Percentiles rank a stretch among this genome's conserved stretches.
These are phyloP conservation scores for Sequoiadendron giganteum DNA, from an alignment of 75 land plant species.

Conservation along the genomic window DNA sequence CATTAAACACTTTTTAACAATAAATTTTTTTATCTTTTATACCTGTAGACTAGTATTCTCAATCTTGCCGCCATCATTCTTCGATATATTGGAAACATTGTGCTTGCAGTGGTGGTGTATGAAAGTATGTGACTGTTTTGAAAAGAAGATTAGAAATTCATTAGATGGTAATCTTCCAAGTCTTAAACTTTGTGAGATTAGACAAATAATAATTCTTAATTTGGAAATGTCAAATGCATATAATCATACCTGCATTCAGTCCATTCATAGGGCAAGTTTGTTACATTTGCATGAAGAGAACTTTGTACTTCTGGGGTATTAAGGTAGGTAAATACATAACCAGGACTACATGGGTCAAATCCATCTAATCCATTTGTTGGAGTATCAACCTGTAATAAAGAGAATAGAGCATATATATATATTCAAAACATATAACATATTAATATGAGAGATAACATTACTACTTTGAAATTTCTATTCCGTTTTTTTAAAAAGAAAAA, in stretches of 20 bases:
- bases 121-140: constrained; percentile 1
- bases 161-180: too few relatives aligned
- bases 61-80: constrained; percentile 28
- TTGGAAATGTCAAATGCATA: too few relatives aligned
- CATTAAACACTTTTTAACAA: background rate
- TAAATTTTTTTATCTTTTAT: background rate
- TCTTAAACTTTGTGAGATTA: too few relatives aligned
- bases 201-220: too few relatives aligned
- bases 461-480: too few relatives aligned
- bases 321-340: constrained; percentile 36
- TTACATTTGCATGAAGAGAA: constrained; percentile 67
- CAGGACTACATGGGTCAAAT: constrained; percentile 46
- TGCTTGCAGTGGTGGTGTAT: constrained; percentile 11
- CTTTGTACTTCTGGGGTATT: constrained; percentile 58
- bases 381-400: background rate
- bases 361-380: background rate
- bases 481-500: too few relatives aligned
- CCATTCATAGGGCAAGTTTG: constrained; percentile 39
- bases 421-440: too few relatives aligned
- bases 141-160: too few relatives aligned
- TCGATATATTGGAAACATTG: constrained; percentile 31
- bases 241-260: constrained; percentile 39
- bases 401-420: too few relatives aligned
- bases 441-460: too few relatives aligned
- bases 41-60: constrained; percentile 39